phyloP scores from a whole-genome alignment of 495 filamentous ascomycete species.

The Penicillium odoratum region DNA sequence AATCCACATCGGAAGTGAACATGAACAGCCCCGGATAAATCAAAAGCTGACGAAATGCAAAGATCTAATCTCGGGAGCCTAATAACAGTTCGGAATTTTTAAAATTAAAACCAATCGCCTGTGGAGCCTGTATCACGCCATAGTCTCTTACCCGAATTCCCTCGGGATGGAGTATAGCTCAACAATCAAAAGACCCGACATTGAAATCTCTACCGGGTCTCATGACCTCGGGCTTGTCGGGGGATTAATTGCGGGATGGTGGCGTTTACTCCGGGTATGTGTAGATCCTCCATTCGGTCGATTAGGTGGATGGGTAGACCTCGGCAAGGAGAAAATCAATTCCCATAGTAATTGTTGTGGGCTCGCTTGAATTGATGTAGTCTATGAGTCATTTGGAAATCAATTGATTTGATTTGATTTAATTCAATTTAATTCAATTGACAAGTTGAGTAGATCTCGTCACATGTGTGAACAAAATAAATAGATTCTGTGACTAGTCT shows the following conservation, averaged over 20 bases:
- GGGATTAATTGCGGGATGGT: not conserved
- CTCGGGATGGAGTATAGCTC: not conserved
- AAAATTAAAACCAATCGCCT: not conserved
- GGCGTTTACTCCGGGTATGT: not conserved
- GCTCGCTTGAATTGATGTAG: not conserved
- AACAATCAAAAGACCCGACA: not conserved
- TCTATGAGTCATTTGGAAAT: not conserved
- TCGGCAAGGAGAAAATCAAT: slow-evolving; percentile 16
- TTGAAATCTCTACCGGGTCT: not conserved
- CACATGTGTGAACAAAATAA: not conserved
- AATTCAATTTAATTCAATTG: not conserved
- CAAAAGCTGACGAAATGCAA: not conserved
- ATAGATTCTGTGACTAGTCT: not conserved
- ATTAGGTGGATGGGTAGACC: slow-evolving; percentile 9
- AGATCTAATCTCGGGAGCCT: not conserved
- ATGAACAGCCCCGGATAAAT: not conserved
- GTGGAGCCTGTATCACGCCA: not conserved
- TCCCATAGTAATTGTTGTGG: not conserved
- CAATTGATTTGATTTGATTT: not conserved
- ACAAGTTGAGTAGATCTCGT: not conserved
- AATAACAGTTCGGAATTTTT: not conserved
- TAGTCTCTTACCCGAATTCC: not conserved
- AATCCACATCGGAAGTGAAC: not conserved
- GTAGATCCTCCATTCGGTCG: slow-evolving; percentile 5
- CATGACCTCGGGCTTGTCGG: not conserved